Conservation (phyloP, 2,329 filamentous ascomycete genomes). For the Botrytis medusae region DNA sequence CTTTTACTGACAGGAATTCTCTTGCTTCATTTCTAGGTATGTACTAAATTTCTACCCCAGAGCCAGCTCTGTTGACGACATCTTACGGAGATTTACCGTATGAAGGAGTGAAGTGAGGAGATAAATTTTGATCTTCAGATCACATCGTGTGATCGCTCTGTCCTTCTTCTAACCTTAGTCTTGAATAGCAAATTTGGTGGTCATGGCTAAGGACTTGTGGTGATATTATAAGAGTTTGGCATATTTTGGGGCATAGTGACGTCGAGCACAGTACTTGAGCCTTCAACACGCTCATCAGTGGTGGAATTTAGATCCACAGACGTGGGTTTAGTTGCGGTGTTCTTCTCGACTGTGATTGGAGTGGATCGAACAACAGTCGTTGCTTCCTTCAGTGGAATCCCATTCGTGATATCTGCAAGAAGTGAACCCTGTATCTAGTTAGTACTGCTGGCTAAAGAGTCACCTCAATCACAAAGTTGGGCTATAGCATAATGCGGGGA, state of each 20-base stretch:
- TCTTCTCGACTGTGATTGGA: not conserved
- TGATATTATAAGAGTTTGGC: not conserved
- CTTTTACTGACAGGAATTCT: not conserved
- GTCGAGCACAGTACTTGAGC: not conserved
- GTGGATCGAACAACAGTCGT: conserved; percentile 8
- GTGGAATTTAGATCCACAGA: not conserved
- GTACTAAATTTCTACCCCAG: not conserved
- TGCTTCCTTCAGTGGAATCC: not conserved
- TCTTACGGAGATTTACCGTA: not conserved
- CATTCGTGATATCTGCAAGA: not conserved
- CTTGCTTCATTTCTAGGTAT: not conserved
- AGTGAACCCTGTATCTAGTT: not conserved
- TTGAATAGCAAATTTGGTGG: not conserved
- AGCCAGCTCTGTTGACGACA: not conserved
- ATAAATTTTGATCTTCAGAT: not conserved
- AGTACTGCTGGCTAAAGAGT: not conserved
- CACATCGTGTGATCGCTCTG: not conserved
- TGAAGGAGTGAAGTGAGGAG: not conserved
- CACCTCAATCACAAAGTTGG: not conserved
- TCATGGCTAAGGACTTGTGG: not conserved
- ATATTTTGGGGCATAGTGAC: conserved; percentile 15
- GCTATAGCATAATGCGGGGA: not conserved
- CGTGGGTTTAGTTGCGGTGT: not conserved
- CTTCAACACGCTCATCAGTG: not conserved
- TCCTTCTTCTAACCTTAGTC: not conserved